A percentile compares a stretch with the other conserved stretches of the same genome.
These are phyloP conservation scores for Termitomyces sp. DNA, from an alignment of 768 basidiomycete genomes.

Conservation along the genomic window DNA sequence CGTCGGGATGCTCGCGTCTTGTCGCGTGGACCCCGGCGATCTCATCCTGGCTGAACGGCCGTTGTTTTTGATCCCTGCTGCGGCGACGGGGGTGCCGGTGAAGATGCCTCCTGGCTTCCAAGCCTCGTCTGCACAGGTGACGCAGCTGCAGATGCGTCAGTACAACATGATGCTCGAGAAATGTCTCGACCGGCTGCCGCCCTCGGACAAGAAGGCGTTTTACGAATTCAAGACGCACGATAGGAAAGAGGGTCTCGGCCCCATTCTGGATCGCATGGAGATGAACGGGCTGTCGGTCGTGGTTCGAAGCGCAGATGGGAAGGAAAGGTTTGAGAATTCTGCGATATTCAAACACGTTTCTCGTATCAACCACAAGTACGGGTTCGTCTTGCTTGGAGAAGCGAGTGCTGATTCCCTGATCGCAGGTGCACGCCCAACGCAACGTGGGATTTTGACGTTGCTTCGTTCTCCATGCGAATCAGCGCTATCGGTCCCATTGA, in stretches of 20 bases:
- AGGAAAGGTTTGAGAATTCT: not conserved
- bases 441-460: not conserved
- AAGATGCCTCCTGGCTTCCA: not conserved
- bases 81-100: not conserved
- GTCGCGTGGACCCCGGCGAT: not conserved
- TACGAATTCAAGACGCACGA: constrained; percentile 21
- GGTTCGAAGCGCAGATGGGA: not conserved
- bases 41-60: constrained; percentile 22
- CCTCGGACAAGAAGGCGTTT: constrained; percentile 15
- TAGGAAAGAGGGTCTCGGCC: constrained; percentile 24
- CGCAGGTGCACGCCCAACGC: not conserved
- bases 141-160: constrained; percentile 5
- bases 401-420: not conserved
- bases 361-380: not conserved
- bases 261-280: constrained; percentile 19
- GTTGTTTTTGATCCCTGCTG: constrained; percentile 20
- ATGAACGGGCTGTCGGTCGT: constrained; percentile 19
- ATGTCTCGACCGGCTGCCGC: constrained; percentile 16
- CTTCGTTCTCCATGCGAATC: not conserved
- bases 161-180: constrained; percentile 11
- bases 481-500: not conserved
- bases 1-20: not conserved
- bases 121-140: not conserved
- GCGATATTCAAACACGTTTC: not conserved
- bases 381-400: not conserved